Evolutionary conservation across 192 early-diverging fungal species (phyloP).

Genomic region (Dissophora ornata): DNA sequence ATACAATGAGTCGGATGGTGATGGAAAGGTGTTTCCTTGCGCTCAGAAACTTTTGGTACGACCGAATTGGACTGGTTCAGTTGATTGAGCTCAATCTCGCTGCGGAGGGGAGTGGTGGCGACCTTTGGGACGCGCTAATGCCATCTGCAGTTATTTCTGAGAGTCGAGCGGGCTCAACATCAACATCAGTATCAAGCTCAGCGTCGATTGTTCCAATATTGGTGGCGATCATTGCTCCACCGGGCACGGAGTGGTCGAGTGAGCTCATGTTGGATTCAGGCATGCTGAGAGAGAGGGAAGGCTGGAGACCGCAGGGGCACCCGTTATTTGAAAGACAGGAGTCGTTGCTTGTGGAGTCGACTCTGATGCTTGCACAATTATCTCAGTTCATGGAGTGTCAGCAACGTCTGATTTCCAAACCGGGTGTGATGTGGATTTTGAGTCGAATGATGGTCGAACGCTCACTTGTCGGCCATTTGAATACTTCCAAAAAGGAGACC

Average conservation of each 20-base stretch:
- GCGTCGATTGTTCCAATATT: conserved; percentile 31
- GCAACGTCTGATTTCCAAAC: conserved; percentile 22
- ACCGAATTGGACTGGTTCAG: conserved; percentile 9
- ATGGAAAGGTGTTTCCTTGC: conserved; percentile 15
- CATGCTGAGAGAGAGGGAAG: not conserved
- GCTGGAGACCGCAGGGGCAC: not conserved
- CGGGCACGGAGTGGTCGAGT: conserved; percentile 14
- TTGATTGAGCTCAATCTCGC: conserved; percentile 19
- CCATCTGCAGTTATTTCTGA: not conserved
- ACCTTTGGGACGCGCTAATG: conserved; percentile 10
- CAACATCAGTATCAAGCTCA: not conserved
- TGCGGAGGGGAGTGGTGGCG: not conserved
- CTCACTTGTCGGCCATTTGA: conserved; percentile 6
- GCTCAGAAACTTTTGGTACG: conserved; percentile 32
- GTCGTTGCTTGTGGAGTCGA: conserved; percentile 12
- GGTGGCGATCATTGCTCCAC: conserved; percentile 21
- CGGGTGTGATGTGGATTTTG: conserved; percentile 41
- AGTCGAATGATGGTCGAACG: conserved; percentile 48
- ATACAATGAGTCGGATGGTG: not conserved
- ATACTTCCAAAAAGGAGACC: not conserved
- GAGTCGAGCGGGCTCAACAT: not conserved
- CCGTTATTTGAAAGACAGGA: conserved; percentile 26
- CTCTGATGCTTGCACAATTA: conserved; percentile 6
- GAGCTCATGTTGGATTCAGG: conserved; percentile 19
- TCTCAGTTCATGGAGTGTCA: conserved; percentile 30